Evolutionary conservation across 495 filamentous ascomycete species (phyloP).

Genomic region (Lichenothelia convexa): DNA sequence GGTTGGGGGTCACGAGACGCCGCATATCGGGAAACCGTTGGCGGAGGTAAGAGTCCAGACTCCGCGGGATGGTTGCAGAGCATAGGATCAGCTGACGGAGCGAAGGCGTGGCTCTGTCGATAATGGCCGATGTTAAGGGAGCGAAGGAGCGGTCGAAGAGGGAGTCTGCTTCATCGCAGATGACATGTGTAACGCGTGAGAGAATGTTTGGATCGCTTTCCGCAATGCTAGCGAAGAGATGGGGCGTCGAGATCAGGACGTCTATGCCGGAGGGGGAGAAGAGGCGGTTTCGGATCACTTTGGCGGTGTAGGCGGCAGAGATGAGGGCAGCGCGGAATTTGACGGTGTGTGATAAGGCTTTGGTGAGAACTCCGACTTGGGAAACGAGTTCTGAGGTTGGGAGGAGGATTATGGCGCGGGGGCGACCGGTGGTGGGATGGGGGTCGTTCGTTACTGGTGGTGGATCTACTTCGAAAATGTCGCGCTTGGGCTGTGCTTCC

Average conservation of each 20-base stretch:
- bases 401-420: conserved; percentile 71
- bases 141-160: conserved; percentile 84
- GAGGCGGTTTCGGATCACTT: conserved; percentile 69
- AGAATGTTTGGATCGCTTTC: conserved; percentile 75
- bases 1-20: conserved; percentile 78
- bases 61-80: conserved; percentile 85
- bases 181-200: conserved; percentile 65
- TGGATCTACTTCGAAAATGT: conserved; percentile 35
- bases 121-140: conserved; percentile 58
- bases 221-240: conserved; percentile 70
- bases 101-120: conserved; percentile 58
- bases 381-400: conserved; percentile 86
- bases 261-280: conserved; percentile 72
- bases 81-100: conserved; percentile 83
- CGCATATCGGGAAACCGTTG: conserved; percentile 63
- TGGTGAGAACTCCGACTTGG: conserved; percentile 64
- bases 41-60: conserved; percentile 65
- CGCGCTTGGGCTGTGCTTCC: conserved; percentile 27
- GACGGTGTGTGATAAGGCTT: conserved; percentile 58
- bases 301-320: conserved; percentile 52
- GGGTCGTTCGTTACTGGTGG: conserved; percentile 41
- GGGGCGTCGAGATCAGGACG: conserved; percentile 71
- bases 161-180: conserved; percentile 90
- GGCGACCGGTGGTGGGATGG: conserved; percentile 54
- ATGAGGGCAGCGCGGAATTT: conserved; percentile 69